Percentiles rank a stretch among this genome's conserved stretches.
Evolutionary conservation across 2,329 filamentous ascomycete genomes (phyloP).

Genomic region (Arthrobotrys musiformis): DNA sequence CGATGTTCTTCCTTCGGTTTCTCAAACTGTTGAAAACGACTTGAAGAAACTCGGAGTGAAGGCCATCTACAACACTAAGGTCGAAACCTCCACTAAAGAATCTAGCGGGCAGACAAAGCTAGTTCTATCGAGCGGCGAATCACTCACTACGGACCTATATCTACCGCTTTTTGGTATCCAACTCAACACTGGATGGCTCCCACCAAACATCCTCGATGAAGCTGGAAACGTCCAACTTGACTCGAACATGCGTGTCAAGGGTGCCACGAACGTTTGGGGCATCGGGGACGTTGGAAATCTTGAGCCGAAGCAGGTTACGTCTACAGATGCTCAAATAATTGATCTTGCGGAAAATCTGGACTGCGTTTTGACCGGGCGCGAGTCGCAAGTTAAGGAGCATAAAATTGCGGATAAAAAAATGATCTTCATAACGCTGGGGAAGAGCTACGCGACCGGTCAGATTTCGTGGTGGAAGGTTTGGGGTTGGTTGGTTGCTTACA

Average conservation of each 20-base stretch:
- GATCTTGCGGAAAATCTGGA: slow-evolving; percentile 53
- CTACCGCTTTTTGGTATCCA: slow-evolving; percentile 52
- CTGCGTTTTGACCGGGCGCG: slow-evolving; percentile 33
- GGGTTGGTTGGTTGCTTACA: slow-evolving; percentile 53
- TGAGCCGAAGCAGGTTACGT: slow-evolving; percentile 54
- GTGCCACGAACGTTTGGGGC: slow-evolving; percentile 55
- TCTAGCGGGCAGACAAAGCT: slow-evolving; percentile 27
- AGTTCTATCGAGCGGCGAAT: slow-evolving; percentile 43
- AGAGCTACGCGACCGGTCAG: slow-evolving; percentile 53
- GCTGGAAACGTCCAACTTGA: slow-evolving; percentile 55
- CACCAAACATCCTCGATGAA: slow-evolving; percentile 40
- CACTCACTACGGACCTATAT: slow-evolving; percentile 49
- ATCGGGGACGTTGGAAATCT: slow-evolving; percentile 56
- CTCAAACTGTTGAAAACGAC: slow-evolving; percentile 42
- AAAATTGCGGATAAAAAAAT: slow-evolving; percentile 49
- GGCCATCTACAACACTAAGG: slow-evolving; percentile 38
- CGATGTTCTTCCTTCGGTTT: slow-evolving; percentile 26
- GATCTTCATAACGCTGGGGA: slow-evolving; percentile 57
- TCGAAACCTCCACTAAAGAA: slow-evolving; percentile 16
- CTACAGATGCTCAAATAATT: slow-evolving; percentile 56
- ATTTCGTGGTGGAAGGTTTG: slow-evolving; percentile 56
- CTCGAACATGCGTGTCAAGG: slow-evolving; percentile 50
- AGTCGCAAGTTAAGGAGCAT: slow-evolving; percentile 48
- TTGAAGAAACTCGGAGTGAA: slow-evolving; percentile 54
- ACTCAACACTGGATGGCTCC: slow-evolving; percentile 53